phyloP scores from a whole-genome alignment of 2,329 filamentous ascomycete species.

The Cryphonectria carpinicola region DNA sequence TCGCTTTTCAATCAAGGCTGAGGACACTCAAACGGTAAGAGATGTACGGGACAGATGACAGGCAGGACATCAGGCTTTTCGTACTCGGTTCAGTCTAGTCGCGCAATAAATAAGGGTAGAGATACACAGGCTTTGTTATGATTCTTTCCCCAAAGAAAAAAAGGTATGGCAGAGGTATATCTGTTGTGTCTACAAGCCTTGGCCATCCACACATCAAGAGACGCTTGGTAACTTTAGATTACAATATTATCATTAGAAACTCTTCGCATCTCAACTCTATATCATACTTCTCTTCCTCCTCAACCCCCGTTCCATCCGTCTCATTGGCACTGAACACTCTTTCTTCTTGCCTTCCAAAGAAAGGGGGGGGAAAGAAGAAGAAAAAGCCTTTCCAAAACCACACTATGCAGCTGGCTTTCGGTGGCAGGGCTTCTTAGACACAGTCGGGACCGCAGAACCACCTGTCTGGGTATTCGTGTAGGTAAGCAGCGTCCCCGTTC shows the following conservation, averaged over 20 bases:
- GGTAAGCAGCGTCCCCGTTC: not conserved
- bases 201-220: not conserved
- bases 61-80: not conserved
- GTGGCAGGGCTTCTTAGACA: not conserved
- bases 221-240: not conserved
- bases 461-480: not conserved
- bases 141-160: not conserved
- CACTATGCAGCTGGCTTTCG: not conserved
- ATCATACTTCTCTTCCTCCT: not conserved
- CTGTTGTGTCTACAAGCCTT: not conserved
- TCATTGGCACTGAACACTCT: not conserved
- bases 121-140: not conserved
- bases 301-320: not conserved
- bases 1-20: not conserved
- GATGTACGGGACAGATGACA: not conserved
- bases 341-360: not conserved
- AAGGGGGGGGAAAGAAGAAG: no score
- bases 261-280: not conserved
- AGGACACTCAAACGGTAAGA: not conserved
- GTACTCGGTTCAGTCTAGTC: not conserved
- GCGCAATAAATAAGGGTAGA: not conserved
- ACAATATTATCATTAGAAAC: not conserved
- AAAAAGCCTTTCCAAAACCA: not conserved
- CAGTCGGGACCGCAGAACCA: not conserved
- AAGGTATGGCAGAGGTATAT: not conserved